These are phyloP conservation scores for Pseudomonodictys pantanalensis DNA, from an alignment of 495 filamentous ascomycete species.

Conservation along the genomic window DNA sequence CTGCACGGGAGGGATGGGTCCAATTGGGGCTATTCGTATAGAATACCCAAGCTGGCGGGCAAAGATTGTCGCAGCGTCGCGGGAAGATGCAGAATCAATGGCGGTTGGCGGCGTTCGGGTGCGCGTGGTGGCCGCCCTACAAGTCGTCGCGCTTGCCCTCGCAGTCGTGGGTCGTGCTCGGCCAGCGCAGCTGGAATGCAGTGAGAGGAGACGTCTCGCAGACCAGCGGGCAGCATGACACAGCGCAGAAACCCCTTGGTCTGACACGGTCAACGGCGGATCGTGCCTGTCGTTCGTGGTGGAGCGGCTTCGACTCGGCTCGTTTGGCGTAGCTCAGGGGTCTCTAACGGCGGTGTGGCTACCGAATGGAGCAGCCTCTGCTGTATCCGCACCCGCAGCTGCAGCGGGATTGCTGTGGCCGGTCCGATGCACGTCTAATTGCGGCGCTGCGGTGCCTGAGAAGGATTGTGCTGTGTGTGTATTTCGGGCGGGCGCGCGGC, in stretches of 20 bases:
- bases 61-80: neutral
- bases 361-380: neutral
- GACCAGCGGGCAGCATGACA: constrained; percentile 8
- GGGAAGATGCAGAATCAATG: constrained; percentile 12
- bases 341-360: constrained; percentile 18
- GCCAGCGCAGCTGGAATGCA: constrained; percentile 15
- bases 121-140: neutral
- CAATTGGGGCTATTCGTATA: neutral
- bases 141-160: neutral
- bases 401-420: neutral
- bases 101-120: constrained; percentile 5
- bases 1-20: constrained; percentile 5
- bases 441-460: too few relatives aligned
- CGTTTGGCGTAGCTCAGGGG: constrained; percentile 1
- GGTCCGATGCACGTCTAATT: too few relatives aligned
- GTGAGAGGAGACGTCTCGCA: neutral
- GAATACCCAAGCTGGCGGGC: neutral
- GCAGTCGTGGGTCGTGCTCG: neutral
- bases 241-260: constrained; percentile 8
- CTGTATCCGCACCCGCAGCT: neutral
- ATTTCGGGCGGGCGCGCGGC: too few relatives aligned
- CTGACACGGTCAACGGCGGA: neutral
- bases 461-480: too few relatives aligned
- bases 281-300: neutral
- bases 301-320: neutral